These are phyloP conservation scores for Theobroma cacao DNA, from an alignment of 345 rosid genomes.

Conservation along the genomic window DNA sequence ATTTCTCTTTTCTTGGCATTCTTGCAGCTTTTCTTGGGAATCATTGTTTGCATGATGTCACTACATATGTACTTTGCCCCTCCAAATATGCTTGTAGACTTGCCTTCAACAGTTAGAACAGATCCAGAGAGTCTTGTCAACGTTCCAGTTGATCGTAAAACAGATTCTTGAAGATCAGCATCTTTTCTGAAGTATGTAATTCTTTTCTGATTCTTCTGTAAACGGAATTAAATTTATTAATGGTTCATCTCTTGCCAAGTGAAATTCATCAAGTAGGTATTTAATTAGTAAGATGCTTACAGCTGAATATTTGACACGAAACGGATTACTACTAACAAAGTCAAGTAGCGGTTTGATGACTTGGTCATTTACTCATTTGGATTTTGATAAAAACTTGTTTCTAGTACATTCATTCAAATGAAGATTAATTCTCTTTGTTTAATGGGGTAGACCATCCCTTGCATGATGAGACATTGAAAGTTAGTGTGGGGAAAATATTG, in stretches of 20 bases:
- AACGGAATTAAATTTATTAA: background rate
- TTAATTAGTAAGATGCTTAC: background rate
- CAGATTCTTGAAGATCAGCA: constrained; percentile 45
- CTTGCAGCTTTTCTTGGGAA: constrained; percentile 95
- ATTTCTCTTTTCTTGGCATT: background rate
- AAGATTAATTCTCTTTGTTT: background rate
- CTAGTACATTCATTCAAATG: background rate
- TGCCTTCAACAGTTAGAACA: constrained; percentile 45
- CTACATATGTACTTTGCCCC: constrained; percentile 94
- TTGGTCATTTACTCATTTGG: background rate
- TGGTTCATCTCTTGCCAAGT: background rate
- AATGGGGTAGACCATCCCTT: background rate
- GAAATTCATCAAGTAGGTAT: background rate
- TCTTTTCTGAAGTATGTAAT: constrained; percentile 6
- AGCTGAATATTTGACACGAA: background rate
- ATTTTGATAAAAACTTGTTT: background rate
- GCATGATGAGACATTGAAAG: background rate
- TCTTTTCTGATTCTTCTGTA: background rate
- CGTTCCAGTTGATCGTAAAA: constrained; percentile 48
- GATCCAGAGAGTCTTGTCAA: constrained; percentile 58
- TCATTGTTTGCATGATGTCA: constrained; percentile 90
- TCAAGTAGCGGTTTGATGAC: background rate
- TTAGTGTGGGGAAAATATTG: background rate
- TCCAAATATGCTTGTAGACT: constrained; percentile 58
- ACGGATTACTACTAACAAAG: background rate